A percentile compares a stretch with the other conserved stretches of the same genome.
These are phyloP conservation scores for Microcyclosporella mali DNA, from an alignment of 2,329 filamentous ascomycete species.

Conservation along the genomic window DNA sequence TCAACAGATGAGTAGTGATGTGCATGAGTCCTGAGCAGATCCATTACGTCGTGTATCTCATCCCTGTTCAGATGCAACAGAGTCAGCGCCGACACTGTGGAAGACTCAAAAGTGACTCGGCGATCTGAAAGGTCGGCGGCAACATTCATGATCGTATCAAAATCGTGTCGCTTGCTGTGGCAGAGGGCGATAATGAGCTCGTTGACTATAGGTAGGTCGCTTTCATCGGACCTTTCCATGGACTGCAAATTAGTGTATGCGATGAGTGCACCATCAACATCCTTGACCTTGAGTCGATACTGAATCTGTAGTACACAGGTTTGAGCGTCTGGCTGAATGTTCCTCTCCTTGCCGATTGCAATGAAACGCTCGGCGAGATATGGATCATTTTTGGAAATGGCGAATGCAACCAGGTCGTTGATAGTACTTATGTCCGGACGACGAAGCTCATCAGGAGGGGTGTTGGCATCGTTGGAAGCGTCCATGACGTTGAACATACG, in stretches of 20 bases:
- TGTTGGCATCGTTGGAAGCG: slow-evolving; percentile 31
- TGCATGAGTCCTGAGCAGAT: slow-evolving; percentile 70
- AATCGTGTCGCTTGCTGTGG: slow-evolving; percentile 53
- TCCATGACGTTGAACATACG: slow-evolving; percentile 66
- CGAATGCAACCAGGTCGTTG: slow-evolving; percentile 68
- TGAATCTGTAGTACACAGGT: slow-evolving; percentile 71
- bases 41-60: slow-evolving; percentile 71
- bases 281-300: slow-evolving; percentile 65
- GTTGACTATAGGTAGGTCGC: slow-evolving; percentile 62
- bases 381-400: slow-evolving; percentile 62
- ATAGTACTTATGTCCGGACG: slow-evolving; percentile 64
- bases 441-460: slow-evolving; percentile 42
- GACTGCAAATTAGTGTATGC: slow-evolving; percentile 59
- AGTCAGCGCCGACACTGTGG: slow-evolving; percentile 68
- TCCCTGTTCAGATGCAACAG: slow-evolving; percentile 67
- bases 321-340: slow-evolving; percentile 59
- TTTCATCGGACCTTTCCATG: slow-evolving; percentile 50
- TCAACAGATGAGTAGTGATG: slow-evolving; percentile 65
- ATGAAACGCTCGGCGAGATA: slow-evolving; percentile 70
- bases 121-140: slow-evolving; percentile 67
- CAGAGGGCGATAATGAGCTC: slow-evolving; percentile 66
- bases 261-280: slow-evolving; percentile 63
- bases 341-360: slow-evolving; percentile 57
- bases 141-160: slow-evolving; percentile 66
- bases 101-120: slow-evolving; percentile 61